Evolutionary conservation across 1,284 basidiomycete species (phyloP).

Genomic region (Tetrapyrgos nigripes): DNA sequence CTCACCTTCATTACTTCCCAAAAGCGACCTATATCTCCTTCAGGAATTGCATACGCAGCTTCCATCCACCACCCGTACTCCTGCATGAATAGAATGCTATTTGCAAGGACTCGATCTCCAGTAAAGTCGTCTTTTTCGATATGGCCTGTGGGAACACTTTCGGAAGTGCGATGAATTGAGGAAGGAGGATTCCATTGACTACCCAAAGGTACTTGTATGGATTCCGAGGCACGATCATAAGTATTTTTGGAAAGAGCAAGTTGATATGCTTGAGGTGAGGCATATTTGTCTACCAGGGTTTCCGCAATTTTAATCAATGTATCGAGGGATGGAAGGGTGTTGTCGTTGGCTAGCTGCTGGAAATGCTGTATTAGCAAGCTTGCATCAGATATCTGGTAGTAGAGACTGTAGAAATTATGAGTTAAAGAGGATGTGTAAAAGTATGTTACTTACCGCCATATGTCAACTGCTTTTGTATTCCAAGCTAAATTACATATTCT

Average conservation of each 20-base stretch:
- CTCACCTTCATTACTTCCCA: conserved; percentile 11
- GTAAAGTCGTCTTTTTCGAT: conserved; percentile 1
- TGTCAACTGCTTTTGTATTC: conserved; percentile 10
- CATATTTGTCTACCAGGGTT: background rate
- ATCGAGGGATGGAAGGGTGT: background rate
- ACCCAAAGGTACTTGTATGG: background rate
- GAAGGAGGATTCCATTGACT: background rate
- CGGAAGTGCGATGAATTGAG: background rate
- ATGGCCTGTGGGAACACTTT: background rate
- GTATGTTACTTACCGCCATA: conserved; percentile 1
- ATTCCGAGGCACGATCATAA: background rate
- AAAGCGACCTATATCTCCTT: conserved; percentile 18
- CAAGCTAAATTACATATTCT: conserved; percentile 13
- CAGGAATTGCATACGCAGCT: conserved; percentile 10
- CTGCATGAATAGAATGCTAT: conserved; percentile 7
- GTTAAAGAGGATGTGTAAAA: background rate
- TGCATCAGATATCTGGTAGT: background rate
- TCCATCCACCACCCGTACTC: conserved; percentile 13
- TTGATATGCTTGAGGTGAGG: background rate
- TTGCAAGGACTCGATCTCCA: conserved; percentile 17
- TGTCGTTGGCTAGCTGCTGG: background rate
- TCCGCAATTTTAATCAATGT: background rate
- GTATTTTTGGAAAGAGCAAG: background rate
- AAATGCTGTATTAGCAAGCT: background rate
- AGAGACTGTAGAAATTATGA: background rate